phyloP scores from a whole-genome alignment of 2,329 filamentous ascomycete species.

The Teratosphaeria nubilosa region DNA sequence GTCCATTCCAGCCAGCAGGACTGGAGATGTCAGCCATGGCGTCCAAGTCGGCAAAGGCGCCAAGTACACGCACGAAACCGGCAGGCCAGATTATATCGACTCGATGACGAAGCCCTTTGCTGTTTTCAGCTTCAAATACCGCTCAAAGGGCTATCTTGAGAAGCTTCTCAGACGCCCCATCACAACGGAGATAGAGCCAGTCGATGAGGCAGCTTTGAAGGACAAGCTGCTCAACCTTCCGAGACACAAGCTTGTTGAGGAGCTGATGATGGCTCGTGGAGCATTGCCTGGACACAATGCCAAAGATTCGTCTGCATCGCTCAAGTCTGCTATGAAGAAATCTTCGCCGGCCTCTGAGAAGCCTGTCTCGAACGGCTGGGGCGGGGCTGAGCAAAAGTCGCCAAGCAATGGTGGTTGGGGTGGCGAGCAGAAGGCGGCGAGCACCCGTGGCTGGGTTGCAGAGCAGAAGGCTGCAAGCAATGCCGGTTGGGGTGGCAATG shows the following conservation, averaged over 20 bases:
- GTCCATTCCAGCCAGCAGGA: conserved; percentile 10
- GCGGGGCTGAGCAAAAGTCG: background rate
- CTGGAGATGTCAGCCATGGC: conserved; percentile 13
- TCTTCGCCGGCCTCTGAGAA: background rate
- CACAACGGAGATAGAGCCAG: conserved; percentile 13
- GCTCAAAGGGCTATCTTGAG: conserved; percentile 26
- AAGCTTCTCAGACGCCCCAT: conserved; percentile 24
- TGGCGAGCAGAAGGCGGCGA: background rate
- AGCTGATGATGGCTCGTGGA: conserved; percentile 10
- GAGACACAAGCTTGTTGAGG: conserved; percentile 22
- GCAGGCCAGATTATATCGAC: conserved; percentile 34
- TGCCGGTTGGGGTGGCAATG: background rate
- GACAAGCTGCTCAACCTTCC: conserved; percentile 17
- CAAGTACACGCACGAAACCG: conserved; percentile 28
- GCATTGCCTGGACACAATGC: background rate
- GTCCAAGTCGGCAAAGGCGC: conserved; percentile 26
- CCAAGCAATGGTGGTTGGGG: background rate
- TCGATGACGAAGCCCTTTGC: conserved; percentile 31
- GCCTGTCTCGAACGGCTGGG: background rate
- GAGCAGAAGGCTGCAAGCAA: background rate
- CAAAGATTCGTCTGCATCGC: background rate
- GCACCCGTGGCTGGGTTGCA: background rate
- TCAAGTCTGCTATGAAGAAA: background rate
- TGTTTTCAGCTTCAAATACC: conserved; percentile 41
- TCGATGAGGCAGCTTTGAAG: conserved; percentile 12